These are phyloP conservation scores for Populus hybrid DNA, from an alignment of 441 rosid species.

Conservation along the genomic window DNA sequence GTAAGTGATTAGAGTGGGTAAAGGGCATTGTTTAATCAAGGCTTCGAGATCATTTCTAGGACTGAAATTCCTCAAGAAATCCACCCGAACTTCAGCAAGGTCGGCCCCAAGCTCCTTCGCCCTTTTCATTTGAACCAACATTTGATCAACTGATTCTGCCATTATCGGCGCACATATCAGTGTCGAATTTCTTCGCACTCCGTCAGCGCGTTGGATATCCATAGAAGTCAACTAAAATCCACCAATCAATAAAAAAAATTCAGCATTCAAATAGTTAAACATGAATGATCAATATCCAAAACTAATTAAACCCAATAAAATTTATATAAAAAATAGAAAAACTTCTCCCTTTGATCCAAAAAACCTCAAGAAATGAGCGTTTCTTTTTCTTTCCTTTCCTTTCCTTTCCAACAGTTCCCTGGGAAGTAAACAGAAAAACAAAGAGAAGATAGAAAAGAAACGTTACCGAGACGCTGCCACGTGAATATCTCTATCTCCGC, in stretches of 20 bases:
- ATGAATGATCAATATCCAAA: background rate
- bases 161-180: conserved; percentile 79
- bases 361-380: background rate
- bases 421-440: background rate
- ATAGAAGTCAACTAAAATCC: conserved; percentile 30
- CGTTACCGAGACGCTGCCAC: conserved; percentile 35
- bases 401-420: background rate
- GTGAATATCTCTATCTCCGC: background rate
- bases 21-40: conserved; percentile 49
- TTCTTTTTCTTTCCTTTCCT: background rate
- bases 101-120: conserved; percentile 77
- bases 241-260: background rate
- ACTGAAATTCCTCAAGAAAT: conserved; percentile 50
- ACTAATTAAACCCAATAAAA: background rate
- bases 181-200: conserved; percentile 44
- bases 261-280: background rate
- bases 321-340: background rate
- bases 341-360: background rate
- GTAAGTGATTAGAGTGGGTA: conserved; percentile 88
- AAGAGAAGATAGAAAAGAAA: background rate
- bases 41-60: conserved; percentile 45
- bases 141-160: conserved; percentile 62
- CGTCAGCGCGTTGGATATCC: conserved; percentile 31
- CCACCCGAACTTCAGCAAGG: conserved; percentile 84
- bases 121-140: conserved; percentile 45